Evolutionary conservation across 2,329 filamentous ascomycete genomes (phyloP).

Genomic region (Periconia sp.): DNA sequence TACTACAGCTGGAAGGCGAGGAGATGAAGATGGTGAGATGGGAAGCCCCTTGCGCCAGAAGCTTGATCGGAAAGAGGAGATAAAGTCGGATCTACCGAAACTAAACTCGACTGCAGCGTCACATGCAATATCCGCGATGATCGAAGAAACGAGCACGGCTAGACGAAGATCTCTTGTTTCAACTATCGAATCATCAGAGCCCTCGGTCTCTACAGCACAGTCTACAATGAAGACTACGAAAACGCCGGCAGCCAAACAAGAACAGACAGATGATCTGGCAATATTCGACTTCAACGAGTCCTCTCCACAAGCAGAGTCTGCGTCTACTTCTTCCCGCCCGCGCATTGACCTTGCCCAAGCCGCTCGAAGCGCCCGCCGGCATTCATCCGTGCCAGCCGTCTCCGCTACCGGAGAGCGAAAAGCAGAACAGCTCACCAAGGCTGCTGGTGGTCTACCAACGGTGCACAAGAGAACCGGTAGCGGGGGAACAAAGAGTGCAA

Average conservation of each 20-base stretch:
- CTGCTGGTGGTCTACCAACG: conserved; percentile 23
- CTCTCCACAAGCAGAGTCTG: conserved; percentile 28
- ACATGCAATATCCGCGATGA: conserved; percentile 41
- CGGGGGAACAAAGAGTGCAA: conserved; percentile 24
- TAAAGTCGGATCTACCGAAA: conserved; percentile 23
- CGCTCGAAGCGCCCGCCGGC: conserved; percentile 35
- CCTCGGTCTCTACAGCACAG: conserved; percentile 5
- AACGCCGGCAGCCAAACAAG: conserved; percentile 14
- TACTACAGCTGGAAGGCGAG: conserved; percentile 15
- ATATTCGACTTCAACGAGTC: conserved; percentile 48
- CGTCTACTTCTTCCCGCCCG: conserved; percentile 18
- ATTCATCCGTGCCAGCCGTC: conserved; percentile 38
- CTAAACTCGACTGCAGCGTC: conserved; percentile 35
- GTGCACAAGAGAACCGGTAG: conserved; percentile 36
- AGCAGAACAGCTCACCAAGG: conserved; percentile 15
- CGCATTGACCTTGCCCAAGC: conserved; percentile 38
- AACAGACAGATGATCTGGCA: conserved; percentile 37
- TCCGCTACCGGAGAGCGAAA: conserved; percentile 15
- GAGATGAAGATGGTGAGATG: conserved; percentile 34
- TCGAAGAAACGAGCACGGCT: conserved; percentile 34
- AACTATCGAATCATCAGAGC: conserved; percentile 10
- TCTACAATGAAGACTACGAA: conserved; percentile 7
- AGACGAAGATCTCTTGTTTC: conserved; percentile 25
- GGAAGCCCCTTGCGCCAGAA: conserved; percentile 47
- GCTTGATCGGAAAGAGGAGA: conserved; percentile 19